Evolutionary conservation across 2,329 filamentous ascomycete genomes (phyloP).

Genomic region (Calonectria honghensis): DNA sequence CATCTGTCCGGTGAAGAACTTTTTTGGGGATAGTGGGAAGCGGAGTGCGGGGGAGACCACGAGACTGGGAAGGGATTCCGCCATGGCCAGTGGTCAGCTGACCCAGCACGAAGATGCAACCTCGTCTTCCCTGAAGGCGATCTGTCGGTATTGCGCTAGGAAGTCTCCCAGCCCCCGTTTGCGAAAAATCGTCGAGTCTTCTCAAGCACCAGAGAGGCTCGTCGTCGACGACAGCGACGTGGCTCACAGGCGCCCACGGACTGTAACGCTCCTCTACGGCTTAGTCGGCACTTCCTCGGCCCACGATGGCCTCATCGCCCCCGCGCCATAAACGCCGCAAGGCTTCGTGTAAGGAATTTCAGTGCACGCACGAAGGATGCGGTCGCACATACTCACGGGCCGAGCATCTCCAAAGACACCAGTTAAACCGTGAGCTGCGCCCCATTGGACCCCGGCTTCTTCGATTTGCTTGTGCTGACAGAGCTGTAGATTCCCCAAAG

Average conservation of each 20-base stretch:
- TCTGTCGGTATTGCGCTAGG: conserved; percentile 30
- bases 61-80: conserved; percentile 8
- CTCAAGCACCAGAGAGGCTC: conserved; percentile 1
- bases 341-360: conserved; percentile 56
- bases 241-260: conserved; percentile 5
- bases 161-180: conserved; percentile 27
- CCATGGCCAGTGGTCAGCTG: conserved; percentile 34
- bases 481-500: conserved; percentile 53
- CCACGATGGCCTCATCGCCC: conserved; percentile 54
- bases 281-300: not conserved
- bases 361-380: conserved; percentile 56
- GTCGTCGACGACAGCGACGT: conserved; percentile 23
- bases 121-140: conserved; percentile 32
- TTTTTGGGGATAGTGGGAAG: conserved; percentile 38
- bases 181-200: conserved; percentile 10
- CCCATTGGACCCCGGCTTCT: not conserved
- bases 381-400: conserved; percentile 55
- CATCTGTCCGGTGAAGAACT: conserved; percentile 20
- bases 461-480: conserved; percentile 41
- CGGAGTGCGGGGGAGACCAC: conserved; percentile 32
- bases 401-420: conserved; percentile 55
- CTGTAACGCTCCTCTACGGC: conserved; percentile 3
- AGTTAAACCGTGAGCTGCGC: conserved; percentile 52
- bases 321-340: conserved; percentile 57
- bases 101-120: conserved; percentile 37